Evolutionary conservation across 352 stramenopile genomes (phyloP).

Genomic region (Pythium aquatile): DNA sequence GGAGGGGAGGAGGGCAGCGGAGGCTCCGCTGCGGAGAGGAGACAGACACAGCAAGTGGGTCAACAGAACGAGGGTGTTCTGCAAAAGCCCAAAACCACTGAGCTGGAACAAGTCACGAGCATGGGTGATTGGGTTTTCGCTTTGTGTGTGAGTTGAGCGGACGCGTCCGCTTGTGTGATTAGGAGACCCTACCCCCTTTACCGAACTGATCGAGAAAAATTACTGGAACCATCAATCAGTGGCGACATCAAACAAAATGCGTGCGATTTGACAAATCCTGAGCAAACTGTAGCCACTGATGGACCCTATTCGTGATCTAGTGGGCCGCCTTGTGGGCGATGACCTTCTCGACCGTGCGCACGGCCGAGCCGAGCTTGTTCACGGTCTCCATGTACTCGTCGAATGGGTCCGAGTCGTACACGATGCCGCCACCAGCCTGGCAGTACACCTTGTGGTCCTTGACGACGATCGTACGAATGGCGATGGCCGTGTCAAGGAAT

Average conservation of each 20-base stretch:
- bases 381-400: constrained; percentile 89
- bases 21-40: background rate
- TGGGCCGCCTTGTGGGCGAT: constrained; percentile 34
- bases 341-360: constrained; percentile 87
- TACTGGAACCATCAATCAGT: constrained; percentile 2
- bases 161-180: constrained; percentile 16
- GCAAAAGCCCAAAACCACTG: constrained; percentile 20
- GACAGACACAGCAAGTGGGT: background rate
- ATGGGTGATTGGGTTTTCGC: constrained; percentile 20
- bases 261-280: background rate
- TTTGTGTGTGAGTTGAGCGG: constrained; percentile 13
- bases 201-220: background rate
- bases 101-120: background rate
- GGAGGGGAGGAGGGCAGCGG: background rate
- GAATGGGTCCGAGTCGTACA: constrained; percentile 86
- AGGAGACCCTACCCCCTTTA: constrained; percentile 12
- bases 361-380: constrained; percentile 83
- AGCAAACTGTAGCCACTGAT: constrained; percentile 12
- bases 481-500: constrained; percentile 87
- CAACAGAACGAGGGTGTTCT: background rate
- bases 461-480: constrained; percentile 86
- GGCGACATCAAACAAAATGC: background rate
- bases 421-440: constrained; percentile 85
- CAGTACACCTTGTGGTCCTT: constrained; percentile 79
- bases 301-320: constrained; percentile 18